Evolutionary conservation across 2,329 filamentous ascomycete genomes (phyloP).

Genomic region (Fusarium palustre): DNA sequence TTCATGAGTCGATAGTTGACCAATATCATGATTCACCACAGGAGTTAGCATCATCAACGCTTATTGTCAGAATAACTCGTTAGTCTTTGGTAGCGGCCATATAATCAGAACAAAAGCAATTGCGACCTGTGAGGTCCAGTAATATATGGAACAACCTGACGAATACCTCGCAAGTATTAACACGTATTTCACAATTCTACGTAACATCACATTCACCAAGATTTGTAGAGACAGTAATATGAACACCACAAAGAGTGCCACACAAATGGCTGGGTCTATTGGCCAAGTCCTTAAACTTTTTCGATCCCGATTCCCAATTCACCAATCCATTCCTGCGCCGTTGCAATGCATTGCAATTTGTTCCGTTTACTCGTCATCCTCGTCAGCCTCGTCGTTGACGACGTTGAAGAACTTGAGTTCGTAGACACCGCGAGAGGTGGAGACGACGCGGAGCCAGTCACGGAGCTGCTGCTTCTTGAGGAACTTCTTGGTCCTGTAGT

Average conservation of each 20-base stretch:
- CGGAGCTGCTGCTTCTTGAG: constrained; percentile 99
- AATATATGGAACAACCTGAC: background rate
- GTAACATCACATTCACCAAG: background rate
- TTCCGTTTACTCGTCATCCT: constrained; percentile 92
- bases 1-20: background rate
- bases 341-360: constrained; percentile 43
- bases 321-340: constrained; percentile 50
- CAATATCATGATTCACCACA: background rate
- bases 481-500: constrained; percentile 96
- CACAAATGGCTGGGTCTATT: constrained; percentile 50
- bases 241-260: constrained; percentile 49
- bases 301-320: constrained; percentile 45
- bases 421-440: constrained; percentile 97
- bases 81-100: background rate
- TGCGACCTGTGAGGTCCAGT: no score
- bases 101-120: background rate
- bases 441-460: constrained; percentile 99
- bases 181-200: background rate
- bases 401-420: constrained; percentile 99
- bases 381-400: constrained; percentile 96
- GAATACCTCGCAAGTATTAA: background rate
- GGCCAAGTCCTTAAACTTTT: constrained; percentile 46
- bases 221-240: constrained; percentile 1
- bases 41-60: background rate
- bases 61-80: no score